Evolutionary conservation across 768 basidiomycete species (phyloP), one percentile per base, ranked within the genome.

Genomic region (Boletus rubropictus): DNA sequence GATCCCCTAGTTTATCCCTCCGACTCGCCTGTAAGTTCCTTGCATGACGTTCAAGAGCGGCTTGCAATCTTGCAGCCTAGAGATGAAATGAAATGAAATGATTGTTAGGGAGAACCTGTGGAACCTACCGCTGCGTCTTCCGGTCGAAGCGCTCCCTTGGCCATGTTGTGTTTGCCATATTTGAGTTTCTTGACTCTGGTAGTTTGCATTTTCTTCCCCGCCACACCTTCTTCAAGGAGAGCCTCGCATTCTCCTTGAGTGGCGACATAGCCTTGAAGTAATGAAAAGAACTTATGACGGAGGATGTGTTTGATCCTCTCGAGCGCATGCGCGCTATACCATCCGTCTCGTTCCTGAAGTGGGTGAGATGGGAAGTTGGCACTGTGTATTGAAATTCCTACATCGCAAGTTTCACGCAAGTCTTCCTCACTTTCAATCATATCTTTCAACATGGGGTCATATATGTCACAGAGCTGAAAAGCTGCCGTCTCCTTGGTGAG

Each of bases 381-480:
- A n/a, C 29, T 8, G 21, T n/a, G n/a, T 11, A 27, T 31, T 1
- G 21, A 15, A 25, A 7, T 6, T 72, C 86, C 57, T 50, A 94
- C 92, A 59, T 90, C 74, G 62, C 89, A 91, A 11, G 65, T 71
- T 50, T 87, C 84, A 28, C 82, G 78, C 15, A 87, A 68, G 37
- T 80, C 84, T 14, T 80, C 75, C 5, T 80, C 73, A 48, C 86
- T 80, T 50, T 86, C 77, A 42, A 98, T 89, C 79, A 94, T 84
- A 31, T 74, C 73, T 54, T 80, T 80, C 39, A 96, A 67, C 77
- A 93, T 84, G 6, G 84, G 81, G 62, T 99, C 96, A 7, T 74
- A 68, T 53, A 99, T 87, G 63, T 99, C 96, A 64, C 89, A 89
- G 6, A 99, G 73, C 65, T 98, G 96, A 69, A 90, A 99, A 15